Evolutionary conservation across 2,329 filamentous ascomycete genomes (phyloP), one percentile per base, ranked within the genome.

Genomic region (Fusarium euwallaceae): DNA sequence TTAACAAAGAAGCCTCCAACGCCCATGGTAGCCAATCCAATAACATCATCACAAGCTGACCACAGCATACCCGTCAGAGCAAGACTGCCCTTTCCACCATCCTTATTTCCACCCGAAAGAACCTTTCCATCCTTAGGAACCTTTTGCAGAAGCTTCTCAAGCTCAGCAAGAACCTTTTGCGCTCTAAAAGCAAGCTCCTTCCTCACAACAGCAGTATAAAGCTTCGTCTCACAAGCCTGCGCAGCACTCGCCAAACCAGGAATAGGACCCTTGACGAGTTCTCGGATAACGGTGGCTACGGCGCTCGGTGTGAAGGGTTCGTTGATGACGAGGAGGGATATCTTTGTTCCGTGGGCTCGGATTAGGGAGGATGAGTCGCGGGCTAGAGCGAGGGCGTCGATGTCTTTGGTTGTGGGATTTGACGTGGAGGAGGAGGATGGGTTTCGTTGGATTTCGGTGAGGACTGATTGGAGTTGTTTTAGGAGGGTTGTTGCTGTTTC

Each of bases 251-350:
- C 91, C 27, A 97, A 86, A 4, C 91, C 93, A 0, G 94, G 93
- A 0, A 97, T 87, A n/a, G 94, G 91, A 0, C 91, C 91, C 14
- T 90, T 87, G 24, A 92, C 88, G n/a, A 97, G 87, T 67, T 95
- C 91, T 37, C 90, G 88, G 6, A 98, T 85, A 16, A 97, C 91
- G 27, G 88, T 91, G 11, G 84, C 85, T 37, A 97, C 87, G 6
- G 94, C 95, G 1, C 92, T 91, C 0, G 94, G 92, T 0, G 95
- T 97, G 76, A 97, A 97, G 1, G 96, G 95, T 20, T 94, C 89
- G 79, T 94, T 98, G 79, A 97, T 93, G 2, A 97, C 90, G 14
- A 98, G 89, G 1, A 98, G 91, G 0, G 94, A 96, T 29, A 98
- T 88, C 73, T 97, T 98, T 7, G 95, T 98, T 2, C 92, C 90